Percentiles rank a stretch among this genome's conserved stretches.
These are phyloP conservation scores for Thermomucor indicae-seudaticae DNA, from an alignment of 371 early-diverging fungal genomes.

Conservation along the genomic window DNA sequence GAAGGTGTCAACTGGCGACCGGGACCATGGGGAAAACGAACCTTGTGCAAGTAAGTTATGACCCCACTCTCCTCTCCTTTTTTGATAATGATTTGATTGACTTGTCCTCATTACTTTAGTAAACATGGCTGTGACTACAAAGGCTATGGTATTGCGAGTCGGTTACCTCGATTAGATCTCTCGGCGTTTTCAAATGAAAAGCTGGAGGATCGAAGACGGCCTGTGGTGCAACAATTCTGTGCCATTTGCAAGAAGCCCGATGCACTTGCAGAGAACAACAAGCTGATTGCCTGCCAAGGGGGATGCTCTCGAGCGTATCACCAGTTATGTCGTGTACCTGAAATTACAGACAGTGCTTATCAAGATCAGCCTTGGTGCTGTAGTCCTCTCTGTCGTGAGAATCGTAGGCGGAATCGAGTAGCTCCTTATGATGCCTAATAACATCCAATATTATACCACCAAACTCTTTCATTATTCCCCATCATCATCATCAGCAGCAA, in stretches of 20 bases:
- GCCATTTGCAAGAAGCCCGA: slow-evolving; percentile 24
- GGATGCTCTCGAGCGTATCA: slow-evolving; percentile 37
- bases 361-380: slow-evolving; percentile 20
- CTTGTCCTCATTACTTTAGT: slow-evolving; percentile 11
- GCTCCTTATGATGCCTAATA: slow-evolving; percentile 13
- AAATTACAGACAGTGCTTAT: slow-evolving; percentile 1
- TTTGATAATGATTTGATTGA: background rate
- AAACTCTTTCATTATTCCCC: background rate
- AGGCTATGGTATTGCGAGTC: slow-evolving; percentile 35
- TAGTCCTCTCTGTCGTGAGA: slow-evolving; percentile 20
- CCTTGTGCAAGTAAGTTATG: slow-evolving; percentile 65
- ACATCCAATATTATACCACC: background rate
- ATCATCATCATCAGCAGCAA: background rate
- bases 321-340: slow-evolving; percentile 11
- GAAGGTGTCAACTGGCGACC: slow-evolving; percentile 75
- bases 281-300: slow-evolving; percentile 24
- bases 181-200: slow-evolving; percentile 25
- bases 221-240: slow-evolving; percentile 34
- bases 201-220: slow-evolving; percentile 27
- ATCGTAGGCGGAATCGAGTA: slow-evolving; percentile 16
- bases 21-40: slow-evolving; percentile 77
- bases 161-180: slow-evolving; percentile 30
- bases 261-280: slow-evolving; percentile 9
- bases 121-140: slow-evolving; percentile 45
- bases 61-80: background rate